A percentile compares a stretch with the other conserved stretches of the same genome.
phyloP scores from a whole-genome alignment of 257 asterid genomes.

The Solanum habrochaites region DNA sequence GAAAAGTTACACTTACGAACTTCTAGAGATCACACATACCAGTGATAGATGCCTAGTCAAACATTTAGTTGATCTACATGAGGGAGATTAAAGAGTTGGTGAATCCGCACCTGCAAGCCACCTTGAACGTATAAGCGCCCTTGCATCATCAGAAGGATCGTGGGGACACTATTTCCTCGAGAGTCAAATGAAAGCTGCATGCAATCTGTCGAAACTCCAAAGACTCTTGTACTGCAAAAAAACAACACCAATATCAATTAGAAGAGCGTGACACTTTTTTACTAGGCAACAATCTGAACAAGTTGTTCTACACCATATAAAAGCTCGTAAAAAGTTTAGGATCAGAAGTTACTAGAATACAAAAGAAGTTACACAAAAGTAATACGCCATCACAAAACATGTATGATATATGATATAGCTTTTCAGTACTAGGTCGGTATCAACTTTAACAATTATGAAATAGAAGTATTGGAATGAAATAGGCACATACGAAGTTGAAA shows the following conservation, averaged over 20 bases:
- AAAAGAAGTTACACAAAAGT: not conserved
- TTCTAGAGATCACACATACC: not conserved
- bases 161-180: conserved; percentile 80
- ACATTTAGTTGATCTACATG: not conserved
- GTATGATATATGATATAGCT: not conserved
- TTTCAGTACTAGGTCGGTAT: not conserved
- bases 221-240: conserved; percentile 54
- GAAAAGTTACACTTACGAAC: not conserved
- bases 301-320: not conserved
- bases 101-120: conserved; percentile 58
- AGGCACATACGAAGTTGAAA: not conserved
- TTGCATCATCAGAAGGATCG: conserved; percentile 84
- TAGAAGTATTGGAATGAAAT: not conserved
- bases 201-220: conserved; percentile 89
- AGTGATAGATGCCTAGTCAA: not conserved
- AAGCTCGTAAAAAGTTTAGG: not conserved
- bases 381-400: not conserved
- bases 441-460: not conserved
- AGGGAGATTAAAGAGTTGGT: not conserved
- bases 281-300: not conserved
- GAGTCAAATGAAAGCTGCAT: conserved; percentile 90
- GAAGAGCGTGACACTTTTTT: not conserved
- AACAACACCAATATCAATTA: not conserved
- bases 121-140: conserved; percentile 63
- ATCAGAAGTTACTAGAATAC: not conserved